phyloP scores from a whole-genome alignment of 2,329 filamentous ascomycete genomes.

The Alternaria sp. region DNA sequence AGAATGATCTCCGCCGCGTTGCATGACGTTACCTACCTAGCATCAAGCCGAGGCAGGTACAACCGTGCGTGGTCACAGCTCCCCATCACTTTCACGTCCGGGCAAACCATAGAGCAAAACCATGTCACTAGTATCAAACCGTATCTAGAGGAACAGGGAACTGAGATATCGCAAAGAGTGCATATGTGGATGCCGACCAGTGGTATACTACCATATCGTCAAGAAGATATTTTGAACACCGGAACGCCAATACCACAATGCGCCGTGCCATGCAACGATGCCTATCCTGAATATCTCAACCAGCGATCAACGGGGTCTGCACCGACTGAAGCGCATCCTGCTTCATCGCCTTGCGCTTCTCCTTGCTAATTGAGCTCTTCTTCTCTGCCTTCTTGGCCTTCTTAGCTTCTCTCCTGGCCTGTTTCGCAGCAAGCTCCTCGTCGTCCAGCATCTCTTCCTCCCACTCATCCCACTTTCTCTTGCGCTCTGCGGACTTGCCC shows the following conservation, averaged over 20 bases:
- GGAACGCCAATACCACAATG: conserved; percentile 27
- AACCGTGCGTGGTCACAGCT: conserved; percentile 22
- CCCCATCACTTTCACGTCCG: neutral
- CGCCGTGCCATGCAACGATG: conserved; percentile 25
- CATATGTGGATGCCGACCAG: conserved; percentile 2
- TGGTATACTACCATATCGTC: conserved; percentile 28
- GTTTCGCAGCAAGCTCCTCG: conserved; percentile 47
- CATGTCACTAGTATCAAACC: neutral
- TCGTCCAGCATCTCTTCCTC: conserved; percentile 51
- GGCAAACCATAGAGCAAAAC: neutral
- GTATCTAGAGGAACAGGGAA: neutral
- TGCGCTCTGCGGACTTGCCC: conserved; percentile 43
- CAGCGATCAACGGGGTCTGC: conserved; percentile 48
- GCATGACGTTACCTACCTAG: conserved; percentile 30
- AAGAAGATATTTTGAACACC: conserved; percentile 33
- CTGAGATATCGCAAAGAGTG: neutral
- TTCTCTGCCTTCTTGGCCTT: conserved; percentile 43
- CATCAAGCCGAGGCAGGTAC: conserved; percentile 24
- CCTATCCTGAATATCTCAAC: conserved; percentile 1
- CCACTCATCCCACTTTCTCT: conserved; percentile 52
- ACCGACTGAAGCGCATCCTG: conserved; percentile 56
- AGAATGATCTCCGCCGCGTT: conserved; percentile 21
- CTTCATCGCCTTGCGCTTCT: conserved; percentile 61
- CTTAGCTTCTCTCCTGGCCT: conserved; percentile 62
- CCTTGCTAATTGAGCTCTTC: conserved; percentile 53